phyloP scores from a whole-genome alignment of 768 basidiomycete genomes.

The Boletus reticulatus region DNA sequence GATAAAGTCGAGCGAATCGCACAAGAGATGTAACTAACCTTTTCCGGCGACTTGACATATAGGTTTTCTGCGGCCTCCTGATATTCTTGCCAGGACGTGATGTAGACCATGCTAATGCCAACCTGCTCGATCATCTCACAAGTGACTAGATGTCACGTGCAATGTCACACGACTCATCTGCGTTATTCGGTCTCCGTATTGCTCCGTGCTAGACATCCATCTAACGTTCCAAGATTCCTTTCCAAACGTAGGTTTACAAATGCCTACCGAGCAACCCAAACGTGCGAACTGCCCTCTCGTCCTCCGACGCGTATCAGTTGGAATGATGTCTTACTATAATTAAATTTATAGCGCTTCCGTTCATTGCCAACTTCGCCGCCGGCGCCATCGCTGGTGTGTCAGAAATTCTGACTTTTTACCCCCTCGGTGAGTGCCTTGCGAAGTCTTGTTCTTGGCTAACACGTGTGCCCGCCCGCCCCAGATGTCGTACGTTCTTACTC shows the following conservation, averaged over 20 bases:
- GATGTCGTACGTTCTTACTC: conserved; percentile 73
- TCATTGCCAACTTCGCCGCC: conserved; percentile 86
- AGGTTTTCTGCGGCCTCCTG: conserved; percentile 87
- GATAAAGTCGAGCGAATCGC: background rate
- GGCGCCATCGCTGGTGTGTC: conserved; percentile 95
- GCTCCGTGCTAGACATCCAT: background rate
- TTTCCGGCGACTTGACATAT: conserved; percentile 76
- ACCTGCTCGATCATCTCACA: background rate
- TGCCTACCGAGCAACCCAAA: conserved; percentile 33
- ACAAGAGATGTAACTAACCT: conserved; percentile 43
- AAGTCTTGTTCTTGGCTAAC: background rate
- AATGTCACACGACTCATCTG: background rate
- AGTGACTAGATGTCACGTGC: conserved; percentile 12
- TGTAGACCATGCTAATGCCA: conserved; percentile 65
- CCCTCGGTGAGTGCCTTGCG: conserved; percentile 63
- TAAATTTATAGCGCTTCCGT: conserved; percentile 63
- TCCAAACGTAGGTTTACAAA: background rate
- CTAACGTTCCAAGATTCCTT: background rate
- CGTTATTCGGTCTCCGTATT: background rate
- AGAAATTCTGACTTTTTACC: conserved; percentile 83
- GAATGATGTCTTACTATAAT: conserved; percentile 6
- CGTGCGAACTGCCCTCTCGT: conserved; percentile 16
- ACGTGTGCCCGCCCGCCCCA: conserved; percentile 24
- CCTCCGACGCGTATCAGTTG: background rate
- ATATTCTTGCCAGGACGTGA: conserved; percentile 86